Conservation (phyloP, 202 grass and related monocot species). For the Digitaria exilis region DNA sequence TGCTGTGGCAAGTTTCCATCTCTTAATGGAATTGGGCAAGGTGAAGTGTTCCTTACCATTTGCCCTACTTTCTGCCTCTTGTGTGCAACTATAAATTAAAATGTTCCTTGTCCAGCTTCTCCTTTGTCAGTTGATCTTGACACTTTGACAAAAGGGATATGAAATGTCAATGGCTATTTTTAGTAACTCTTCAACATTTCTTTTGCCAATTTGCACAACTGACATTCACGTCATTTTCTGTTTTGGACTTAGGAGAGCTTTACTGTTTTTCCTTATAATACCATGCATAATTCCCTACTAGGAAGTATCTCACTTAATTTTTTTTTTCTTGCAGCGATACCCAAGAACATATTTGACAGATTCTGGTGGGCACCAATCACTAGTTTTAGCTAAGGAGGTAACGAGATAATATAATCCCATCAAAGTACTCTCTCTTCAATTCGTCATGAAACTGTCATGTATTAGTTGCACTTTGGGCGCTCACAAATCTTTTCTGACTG, state of each 20-base stretch:
- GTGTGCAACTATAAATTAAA: not conserved
- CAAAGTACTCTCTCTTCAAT: slow-evolving; percentile 4
- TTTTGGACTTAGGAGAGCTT: slow-evolving; percentile 1
- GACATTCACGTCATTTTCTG: slow-evolving; percentile 6
- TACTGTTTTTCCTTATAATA: not conserved
- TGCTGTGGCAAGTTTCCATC: slow-evolving; percentile 67
- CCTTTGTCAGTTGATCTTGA: not conserved
- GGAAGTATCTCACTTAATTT: slow-evolving; percentile 39
- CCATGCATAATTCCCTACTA: not conserved
- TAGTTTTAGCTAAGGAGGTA: slow-evolving; percentile 76
- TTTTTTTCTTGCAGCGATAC: slow-evolving; percentile 57
- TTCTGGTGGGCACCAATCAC: slow-evolving; percentile 28
- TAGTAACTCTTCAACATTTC: slow-evolving; percentile 4
- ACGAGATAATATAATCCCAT: slow-evolving; percentile 19
- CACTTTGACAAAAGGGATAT: slow-evolving; percentile 10
- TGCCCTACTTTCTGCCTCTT: slow-evolving; percentile 26
- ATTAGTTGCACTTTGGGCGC: slow-evolving; percentile 22
- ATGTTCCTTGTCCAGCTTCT: not conserved
- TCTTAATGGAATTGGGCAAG: slow-evolving; percentile 73
- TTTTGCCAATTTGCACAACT: slow-evolving; percentile 17
- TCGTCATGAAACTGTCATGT: not conserved
- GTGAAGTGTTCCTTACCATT: slow-evolving; percentile 40
- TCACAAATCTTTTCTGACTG: slow-evolving; percentile 22
- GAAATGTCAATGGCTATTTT: not conserved
- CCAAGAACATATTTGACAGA: slow-evolving; percentile 67